phyloP scores from a whole-genome alignment of 2,329 filamentous ascomycete species.

The Cercospora zeae-maydis region DNA sequence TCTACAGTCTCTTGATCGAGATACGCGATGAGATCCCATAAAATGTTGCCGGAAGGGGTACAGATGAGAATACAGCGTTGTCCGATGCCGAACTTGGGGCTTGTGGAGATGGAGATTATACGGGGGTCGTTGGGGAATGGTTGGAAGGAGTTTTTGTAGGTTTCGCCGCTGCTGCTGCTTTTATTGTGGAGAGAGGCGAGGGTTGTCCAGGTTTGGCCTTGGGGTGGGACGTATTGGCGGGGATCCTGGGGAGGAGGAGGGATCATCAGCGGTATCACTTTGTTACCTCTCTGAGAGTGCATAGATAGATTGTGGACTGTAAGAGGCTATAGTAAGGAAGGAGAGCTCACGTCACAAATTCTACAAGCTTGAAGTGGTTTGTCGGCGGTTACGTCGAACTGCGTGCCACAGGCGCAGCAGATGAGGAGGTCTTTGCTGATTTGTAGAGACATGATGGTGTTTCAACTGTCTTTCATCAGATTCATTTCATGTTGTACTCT shows the following conservation, averaged over 20 bases:
- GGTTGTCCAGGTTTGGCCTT: conserved; percentile 64
- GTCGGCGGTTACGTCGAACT: conserved; percentile 56
- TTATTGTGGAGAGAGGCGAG: conserved; percentile 41
- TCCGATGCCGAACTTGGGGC: conserved; percentile 63
- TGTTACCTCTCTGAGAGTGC: neutral
- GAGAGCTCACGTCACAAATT: conserved; percentile 64
- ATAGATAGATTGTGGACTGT: no score
- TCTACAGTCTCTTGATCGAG: conserved; percentile 62
- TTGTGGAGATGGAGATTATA: conserved; percentile 46
- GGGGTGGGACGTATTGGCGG: conserved; percentile 64
- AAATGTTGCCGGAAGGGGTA: conserved; percentile 64
- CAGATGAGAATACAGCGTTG: conserved; percentile 68
- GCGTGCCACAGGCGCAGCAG: conserved; percentile 67
- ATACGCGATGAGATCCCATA: conserved; percentile 75
- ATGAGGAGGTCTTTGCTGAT: conserved; percentile 49
- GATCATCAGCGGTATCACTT: neutral
- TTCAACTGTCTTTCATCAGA: neutral
- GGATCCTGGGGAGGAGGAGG: conserved; percentile 45
- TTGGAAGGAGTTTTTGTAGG: conserved; percentile 55
- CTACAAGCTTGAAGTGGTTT: conserved; percentile 55
- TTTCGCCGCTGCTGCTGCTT: conserved; percentile 14
- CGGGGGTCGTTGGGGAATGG: conserved; percentile 45
- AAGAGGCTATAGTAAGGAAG: neutral
- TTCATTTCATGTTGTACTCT: neutral
- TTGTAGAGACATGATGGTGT: neutral